Base-by-base conservation (phyloP, 2,329 filamentous ascomycete species). In the Ilyonectria sp. region DNA sequence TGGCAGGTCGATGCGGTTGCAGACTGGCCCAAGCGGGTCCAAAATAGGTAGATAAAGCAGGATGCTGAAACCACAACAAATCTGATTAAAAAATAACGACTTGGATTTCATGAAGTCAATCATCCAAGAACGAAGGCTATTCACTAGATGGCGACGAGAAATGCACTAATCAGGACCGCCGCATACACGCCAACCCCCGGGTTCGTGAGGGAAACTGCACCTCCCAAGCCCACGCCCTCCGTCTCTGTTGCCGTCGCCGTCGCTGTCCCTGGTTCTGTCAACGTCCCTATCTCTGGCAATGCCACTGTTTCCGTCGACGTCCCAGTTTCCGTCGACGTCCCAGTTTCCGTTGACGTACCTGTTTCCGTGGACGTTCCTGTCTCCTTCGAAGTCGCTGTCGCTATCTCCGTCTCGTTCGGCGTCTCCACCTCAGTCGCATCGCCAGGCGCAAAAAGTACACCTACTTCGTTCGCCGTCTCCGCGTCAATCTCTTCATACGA, bases 401-500 rank as follows among this genome's bases (percentile, higher is more conserved):
- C 26, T 26, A 5, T 26, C 15, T 43, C 40, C 17, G 40, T n/a
- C 40, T 43, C 17, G 3, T 8, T 33, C 23, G 50, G 59, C 11
- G 58, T 52, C 44, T 87, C 75, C n/a, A 87, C 73, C 11, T 81
- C 73, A 0, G 83, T 87, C 21, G 85, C 81, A 66, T 85, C 82
- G n/a, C 84, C 86, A 0, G 86, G 86, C 9, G 85, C 85, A 71
- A 88, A 86, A 43, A 88, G 77, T 21, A 86, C 75, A 17, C 84
- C 84, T 31, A 87, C 77, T 46, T 76, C 72, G 60, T 86, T 82
- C 46, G 86, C 83, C 4, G 78, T 75, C 26, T 79, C 76, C 17
- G 78, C 80, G 62, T 85, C 78, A 64, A 89, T 79, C 54, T 85
- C 79, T 11, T 84, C 82, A 21, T 84, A 81, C 1, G 82, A 76